These are phyloP conservation scores for Nakaseomyces kungkrabaensis DNA, from an alignment of 1,139 yeast genomes.

Conservation along the genomic window DNA sequence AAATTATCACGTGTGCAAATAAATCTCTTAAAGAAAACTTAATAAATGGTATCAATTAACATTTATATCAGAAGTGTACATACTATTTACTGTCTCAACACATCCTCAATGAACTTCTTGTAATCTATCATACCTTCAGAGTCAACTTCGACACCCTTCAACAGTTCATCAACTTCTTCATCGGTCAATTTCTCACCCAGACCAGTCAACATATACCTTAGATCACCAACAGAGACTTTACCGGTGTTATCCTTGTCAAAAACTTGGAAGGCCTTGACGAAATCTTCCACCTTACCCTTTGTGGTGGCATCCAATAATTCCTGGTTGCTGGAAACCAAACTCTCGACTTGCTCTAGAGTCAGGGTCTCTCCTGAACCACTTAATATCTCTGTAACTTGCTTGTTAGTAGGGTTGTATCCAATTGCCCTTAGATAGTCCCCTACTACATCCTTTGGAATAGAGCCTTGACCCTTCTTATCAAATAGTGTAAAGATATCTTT, in stretches of 20 bases:
- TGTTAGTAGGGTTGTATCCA: slow-evolving; percentile 88
- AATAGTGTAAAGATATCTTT: slow-evolving; percentile 96
- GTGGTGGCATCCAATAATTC: slow-evolving; percentile 26
- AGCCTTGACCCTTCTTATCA: slow-evolving; percentile 93
- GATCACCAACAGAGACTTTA: slow-evolving; percentile 92
- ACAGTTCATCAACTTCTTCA: slow-evolving; percentile 86
- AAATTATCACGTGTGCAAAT: not conserved
- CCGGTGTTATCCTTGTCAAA: slow-evolving; percentile 95
- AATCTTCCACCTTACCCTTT: slow-evolving; percentile 52
- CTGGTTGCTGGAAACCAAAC: slow-evolving; percentile 20
- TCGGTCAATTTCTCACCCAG: slow-evolving; percentile 88
- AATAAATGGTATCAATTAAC: not conserved
- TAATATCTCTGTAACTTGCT: slow-evolving; percentile 21
- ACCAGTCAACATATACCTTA: slow-evolving; percentile 85
- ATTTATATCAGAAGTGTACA: too few species aligned
- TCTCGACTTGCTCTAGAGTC: slow-evolving; percentile 20
- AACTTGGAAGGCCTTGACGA: slow-evolving; percentile 94
- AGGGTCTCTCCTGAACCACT: slow-evolving; percentile 11
- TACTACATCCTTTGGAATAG: slow-evolving; percentile 75
- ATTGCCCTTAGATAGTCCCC: slow-evolving; percentile 95
- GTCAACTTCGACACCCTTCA: slow-evolving; percentile 90
- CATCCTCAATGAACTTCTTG: slow-evolving; percentile 86
- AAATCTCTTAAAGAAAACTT: too few species aligned
- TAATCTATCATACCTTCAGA: slow-evolving; percentile 93
- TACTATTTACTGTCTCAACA: slow-evolving; percentile 59